A percentile compares a stretch with the other conserved stretches of the same genome.
Evolutionary conservation across 2,329 filamentous ascomycete species (phyloP).

Genomic region (Sporothrix phasma): DNA sequence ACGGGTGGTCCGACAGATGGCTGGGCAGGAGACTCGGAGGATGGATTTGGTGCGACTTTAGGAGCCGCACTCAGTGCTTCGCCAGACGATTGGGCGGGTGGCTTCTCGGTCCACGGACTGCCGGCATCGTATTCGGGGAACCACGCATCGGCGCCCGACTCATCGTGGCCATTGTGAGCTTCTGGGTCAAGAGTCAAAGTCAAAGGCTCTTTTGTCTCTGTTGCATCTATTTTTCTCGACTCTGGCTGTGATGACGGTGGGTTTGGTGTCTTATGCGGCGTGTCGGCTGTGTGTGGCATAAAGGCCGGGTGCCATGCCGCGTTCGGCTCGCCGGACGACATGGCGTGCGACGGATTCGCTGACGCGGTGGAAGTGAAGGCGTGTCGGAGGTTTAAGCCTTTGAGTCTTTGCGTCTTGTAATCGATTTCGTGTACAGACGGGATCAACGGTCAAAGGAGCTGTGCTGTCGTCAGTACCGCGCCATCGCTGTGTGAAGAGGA

Average conservation of each 20-base stretch:
- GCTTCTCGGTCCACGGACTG: constrained; percentile 20
- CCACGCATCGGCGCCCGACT: constrained; percentile 22
- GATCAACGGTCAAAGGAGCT: not conserved
- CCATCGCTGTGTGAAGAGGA: not conserved
- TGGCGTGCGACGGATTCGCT: constrained; percentile 20
- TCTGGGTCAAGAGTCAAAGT: not conserved
- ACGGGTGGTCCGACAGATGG: not conserved
- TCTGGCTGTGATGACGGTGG: too few species aligned
- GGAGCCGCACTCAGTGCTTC: not conserved
- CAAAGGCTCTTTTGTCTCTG: not conserved
- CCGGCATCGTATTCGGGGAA: constrained; percentile 25
- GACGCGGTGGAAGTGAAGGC: not conserved
- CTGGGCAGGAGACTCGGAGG: not conserved
- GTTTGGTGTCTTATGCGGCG: too few species aligned
- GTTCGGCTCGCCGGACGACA: constrained; percentile 35
- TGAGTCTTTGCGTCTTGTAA: too few species aligned
- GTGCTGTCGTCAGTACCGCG: constrained; percentile 11
- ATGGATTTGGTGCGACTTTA: not conserved
- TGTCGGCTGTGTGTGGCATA: constrained; percentile 34
- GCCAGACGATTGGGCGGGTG: not conserved
- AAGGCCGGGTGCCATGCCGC: constrained; percentile 43
- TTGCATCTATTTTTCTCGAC: too few species aligned
- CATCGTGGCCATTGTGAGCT: constrained; percentile 3
- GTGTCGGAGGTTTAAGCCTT: not conserved
- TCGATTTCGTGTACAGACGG: too few species aligned